Evolutionary conservation across 2,329 filamentous ascomycete species (phyloP), one percentile per base, ranked within the genome.

Genomic region (Alternaria triticina): DNA sequence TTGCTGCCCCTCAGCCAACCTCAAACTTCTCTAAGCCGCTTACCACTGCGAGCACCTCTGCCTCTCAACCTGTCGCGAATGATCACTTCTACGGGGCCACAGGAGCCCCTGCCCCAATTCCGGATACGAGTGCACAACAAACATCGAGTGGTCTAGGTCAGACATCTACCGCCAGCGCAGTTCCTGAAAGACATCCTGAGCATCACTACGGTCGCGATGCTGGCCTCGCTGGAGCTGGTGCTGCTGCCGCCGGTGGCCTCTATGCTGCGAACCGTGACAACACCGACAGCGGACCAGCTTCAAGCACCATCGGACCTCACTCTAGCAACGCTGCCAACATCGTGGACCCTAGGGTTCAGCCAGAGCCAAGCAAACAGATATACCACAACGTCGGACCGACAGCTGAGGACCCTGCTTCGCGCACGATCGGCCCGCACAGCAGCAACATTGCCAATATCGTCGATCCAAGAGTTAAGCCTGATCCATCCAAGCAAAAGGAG

Each of bases 401-500:
- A 4, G 17, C 66, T 8, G 68, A 72, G 28, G 74, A 72, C 55
- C 74, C 73, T 10, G 73, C 74, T 3, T 67, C 70, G 3, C 70
- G 65, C 36, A 77, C 74, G 11, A 65, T 75, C 17, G 76, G 74
- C 3, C 75, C 75, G 11, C 76, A 78, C 57, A 63, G 64, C 27
- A 75, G 72, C 68, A 78, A 77, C 56, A 58, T 77, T 45, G 74
- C 73, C 4, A 79, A 78, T 44, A 66, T 77, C 12, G 7, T 76
- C 10, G 77, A 78, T 33, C 74, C 74, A 8, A 64, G 74, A n/a
- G 74, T 77, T 6, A 61, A 74, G 36, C 73, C 76, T 20, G 70
- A 77, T 30, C 74, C 73, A 11, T 62, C 69, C 33, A 73, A 75
- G 60, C 71, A 75, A 55, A 77, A 74, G 57, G 67, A 55, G 6